A percentile compares a stretch with the other conserved stretches of the same genome.
Conservation (phyloP, 164 flowering plant genomes). For the Malania oleifera region DNA sequence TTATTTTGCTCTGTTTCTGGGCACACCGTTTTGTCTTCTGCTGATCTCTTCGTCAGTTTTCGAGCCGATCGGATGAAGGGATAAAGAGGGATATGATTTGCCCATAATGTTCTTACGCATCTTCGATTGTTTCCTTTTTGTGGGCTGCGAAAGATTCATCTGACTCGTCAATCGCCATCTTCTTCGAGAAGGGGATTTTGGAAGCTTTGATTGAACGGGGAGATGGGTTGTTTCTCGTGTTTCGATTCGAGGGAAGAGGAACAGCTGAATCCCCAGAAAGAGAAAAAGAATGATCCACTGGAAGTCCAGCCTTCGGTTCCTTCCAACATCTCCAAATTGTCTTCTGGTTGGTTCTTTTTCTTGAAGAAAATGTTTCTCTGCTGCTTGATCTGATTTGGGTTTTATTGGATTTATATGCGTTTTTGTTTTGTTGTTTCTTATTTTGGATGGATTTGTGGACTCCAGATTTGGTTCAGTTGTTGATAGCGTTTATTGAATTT, state of each 20-base stretch:
- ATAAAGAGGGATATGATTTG: background rate
- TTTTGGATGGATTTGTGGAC: background rate
- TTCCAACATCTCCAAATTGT: slow-evolving; percentile 40
- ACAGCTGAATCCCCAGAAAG: slow-evolving; percentile 30
- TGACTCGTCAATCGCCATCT: background rate
- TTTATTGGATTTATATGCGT: background rate
- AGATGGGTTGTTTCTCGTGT: slow-evolving; percentile 72
- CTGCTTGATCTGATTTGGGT: slow-evolving; percentile 40
- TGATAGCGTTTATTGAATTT: slow-evolving; percentile 8
- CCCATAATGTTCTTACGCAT: background rate
- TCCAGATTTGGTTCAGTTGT: background rate
- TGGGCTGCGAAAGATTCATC: background rate
- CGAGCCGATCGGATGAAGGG: background rate
- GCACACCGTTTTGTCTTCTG: background rate
- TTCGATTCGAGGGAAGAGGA: slow-evolving; percentile 62
- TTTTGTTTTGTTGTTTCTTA: background rate
- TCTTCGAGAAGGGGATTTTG: background rate
- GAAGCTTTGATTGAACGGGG: background rate
- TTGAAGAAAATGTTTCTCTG: background rate
- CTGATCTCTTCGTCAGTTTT: background rate
- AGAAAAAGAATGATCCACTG: slow-evolving; percentile 20
- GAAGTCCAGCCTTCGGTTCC: slow-evolving; percentile 19
- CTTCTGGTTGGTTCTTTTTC: slow-evolving; percentile 46
- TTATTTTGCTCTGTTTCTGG: background rate
- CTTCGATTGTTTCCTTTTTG: background rate